Percentiles rank a stretch among this genome's conserved stretches.
These are phyloP conservation scores for Neurospora sp. DNA, from an alignment of 495 filamentous ascomycete species.

Conservation along the genomic window DNA sequence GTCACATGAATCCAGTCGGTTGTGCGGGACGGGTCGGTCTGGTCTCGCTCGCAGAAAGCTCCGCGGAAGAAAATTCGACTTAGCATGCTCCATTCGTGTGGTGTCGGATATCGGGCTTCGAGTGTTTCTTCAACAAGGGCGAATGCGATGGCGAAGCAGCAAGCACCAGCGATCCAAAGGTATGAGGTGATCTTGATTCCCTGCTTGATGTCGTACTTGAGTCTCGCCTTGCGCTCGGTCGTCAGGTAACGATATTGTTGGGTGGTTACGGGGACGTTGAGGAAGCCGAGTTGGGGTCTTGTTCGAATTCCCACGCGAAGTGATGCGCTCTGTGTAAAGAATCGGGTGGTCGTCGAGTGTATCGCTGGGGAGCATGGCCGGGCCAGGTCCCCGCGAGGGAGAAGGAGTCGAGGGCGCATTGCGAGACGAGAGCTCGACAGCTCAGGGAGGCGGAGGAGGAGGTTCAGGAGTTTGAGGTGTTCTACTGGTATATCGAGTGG, in stretches of 20 bases:
- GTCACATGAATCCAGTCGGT: slow-evolving; percentile 58
- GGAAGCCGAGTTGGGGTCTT: slow-evolving; percentile 76
- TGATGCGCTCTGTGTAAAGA: slow-evolving; percentile 18
- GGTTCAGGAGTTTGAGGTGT: neutral
- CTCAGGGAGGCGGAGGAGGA: neutral
- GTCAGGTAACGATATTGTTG: slow-evolving; percentile 54
- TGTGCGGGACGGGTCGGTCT: slow-evolving; percentile 35
- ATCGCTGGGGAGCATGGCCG: neutral
- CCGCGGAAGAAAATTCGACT: slow-evolving; percentile 52
- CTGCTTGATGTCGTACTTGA: slow-evolving; percentile 52
- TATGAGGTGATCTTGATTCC: slow-evolving; percentile 49
- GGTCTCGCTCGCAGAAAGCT: slow-evolving; percentile 46
- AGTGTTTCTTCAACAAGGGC: slow-evolving; percentile 57
- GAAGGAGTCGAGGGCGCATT: slow-evolving; percentile 18
- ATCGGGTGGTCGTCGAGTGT: slow-evolving; percentile 5
- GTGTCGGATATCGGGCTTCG: slow-evolving; percentile 64
- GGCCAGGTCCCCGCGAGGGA: slow-evolving; percentile 12
- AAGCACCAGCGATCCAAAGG: slow-evolving; percentile 44
- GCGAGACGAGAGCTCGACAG: neutral
- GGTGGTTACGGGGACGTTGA: slow-evolving; percentile 37
- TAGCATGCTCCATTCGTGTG: slow-evolving; percentile 60
- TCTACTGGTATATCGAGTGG: neutral
- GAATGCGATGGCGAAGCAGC: slow-evolving; percentile 43
- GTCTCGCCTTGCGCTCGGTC: slow-evolving; percentile 60
- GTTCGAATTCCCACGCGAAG: slow-evolving; percentile 8